phyloP scores from a whole-genome alignment of 1,139 yeast genomes.

The Geotrichum restrictum region DNA sequence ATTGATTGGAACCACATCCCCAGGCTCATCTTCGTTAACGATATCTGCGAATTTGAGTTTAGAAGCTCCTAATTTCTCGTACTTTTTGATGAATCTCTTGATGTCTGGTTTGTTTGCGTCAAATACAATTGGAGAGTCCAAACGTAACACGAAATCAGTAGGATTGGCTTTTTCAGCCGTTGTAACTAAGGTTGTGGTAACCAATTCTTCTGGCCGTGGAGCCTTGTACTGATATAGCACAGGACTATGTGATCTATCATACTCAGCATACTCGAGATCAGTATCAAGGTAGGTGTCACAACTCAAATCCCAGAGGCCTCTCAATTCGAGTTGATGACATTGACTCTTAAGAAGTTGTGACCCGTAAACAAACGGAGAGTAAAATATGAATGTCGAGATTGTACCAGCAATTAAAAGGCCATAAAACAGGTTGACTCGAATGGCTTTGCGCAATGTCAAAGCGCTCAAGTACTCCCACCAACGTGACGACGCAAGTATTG shows the following conservation, averaged over 20 bases:
- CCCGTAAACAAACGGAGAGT: conserved; percentile 30
- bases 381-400: conserved; percentile 18
- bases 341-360: conserved; percentile 22
- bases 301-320: conserved; percentile 31
- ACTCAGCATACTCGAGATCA: conserved; percentile 16
- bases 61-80: conserved; percentile 17
- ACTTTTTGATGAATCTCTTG: conserved; percentile 22
- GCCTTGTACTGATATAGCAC: conserved; percentile 15
- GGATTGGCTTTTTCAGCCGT: conserved; percentile 22
- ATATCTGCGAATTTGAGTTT: conserved; percentile 12
- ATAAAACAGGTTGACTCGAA: conserved; percentile 10
- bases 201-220: conserved; percentile 20
- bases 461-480: conserved; percentile 22
- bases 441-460: conserved; percentile 4
- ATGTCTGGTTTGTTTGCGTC: conserved; percentile 22
- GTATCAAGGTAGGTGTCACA: conserved; percentile 25
- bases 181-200: conserved; percentile 10
- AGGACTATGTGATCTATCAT: conserved; percentile 21
- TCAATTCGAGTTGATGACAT: conserved; percentile 29
- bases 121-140: conserved; percentile 9
- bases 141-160: conserved; percentile 10
- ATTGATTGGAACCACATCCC: conserved; percentile 17
- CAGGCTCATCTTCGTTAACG: conserved; percentile 10
- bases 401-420: conserved; percentile 18
- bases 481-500: conserved; percentile 26